Conservation (phyloP, 192 early-diverging fungal genomes). For the Coemansia sp. region DNA sequence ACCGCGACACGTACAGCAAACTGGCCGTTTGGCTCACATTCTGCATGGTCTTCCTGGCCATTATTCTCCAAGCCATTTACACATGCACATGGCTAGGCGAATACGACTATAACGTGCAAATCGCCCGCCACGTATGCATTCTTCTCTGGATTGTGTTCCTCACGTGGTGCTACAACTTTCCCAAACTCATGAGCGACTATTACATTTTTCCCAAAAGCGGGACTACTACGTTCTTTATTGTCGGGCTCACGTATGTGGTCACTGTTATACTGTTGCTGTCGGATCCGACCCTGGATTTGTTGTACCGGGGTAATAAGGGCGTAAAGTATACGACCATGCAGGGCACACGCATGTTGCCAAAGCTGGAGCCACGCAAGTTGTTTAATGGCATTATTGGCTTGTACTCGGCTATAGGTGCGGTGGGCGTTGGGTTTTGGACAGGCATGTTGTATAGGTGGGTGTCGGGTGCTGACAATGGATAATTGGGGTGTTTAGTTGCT, state of each 20-base stretch:
- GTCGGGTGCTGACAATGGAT: neutral
- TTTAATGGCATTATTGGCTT: conserved; percentile 11
- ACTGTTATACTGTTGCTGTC: neutral
- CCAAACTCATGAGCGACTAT: neutral
- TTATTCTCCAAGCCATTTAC: conserved; percentile 4
- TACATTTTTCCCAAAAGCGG: neutral
- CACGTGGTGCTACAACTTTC: neutral
- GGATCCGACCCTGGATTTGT: neutral
- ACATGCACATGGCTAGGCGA: conserved; percentile 14
- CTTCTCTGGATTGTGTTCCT: neutral
- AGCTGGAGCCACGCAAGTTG: conserved; percentile 1
- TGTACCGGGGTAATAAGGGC: conserved; percentile 1
- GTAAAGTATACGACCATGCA: neutral
- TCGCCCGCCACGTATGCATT: neutral
- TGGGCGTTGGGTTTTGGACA: conserved; percentile 3
- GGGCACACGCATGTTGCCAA: conserved; percentile 2
- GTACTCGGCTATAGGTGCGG: neutral
- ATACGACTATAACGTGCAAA: conserved; percentile 10
- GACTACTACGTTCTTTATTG: neutral
- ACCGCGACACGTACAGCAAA: neutral
- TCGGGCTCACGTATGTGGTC: neutral
- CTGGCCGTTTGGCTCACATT: neutral
- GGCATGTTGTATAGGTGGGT: neutral
- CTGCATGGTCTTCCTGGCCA: neutral
- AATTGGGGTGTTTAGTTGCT: neutral